phyloP scores from a whole-genome alignment of 2,329 filamentous ascomycete genomes.

The Trichocomaceae sp. region DNA sequence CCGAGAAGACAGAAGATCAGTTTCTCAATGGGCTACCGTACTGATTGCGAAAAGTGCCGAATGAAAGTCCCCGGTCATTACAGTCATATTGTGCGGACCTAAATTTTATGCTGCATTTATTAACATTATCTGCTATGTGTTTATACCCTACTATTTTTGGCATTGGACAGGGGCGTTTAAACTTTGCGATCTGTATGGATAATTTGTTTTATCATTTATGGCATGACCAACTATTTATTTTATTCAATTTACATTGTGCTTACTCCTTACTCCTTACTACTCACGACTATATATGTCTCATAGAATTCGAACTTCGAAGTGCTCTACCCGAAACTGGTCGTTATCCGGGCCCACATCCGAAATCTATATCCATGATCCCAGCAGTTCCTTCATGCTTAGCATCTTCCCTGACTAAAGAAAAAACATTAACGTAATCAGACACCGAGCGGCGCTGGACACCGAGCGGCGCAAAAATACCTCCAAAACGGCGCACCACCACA shows the following conservation, averaged over 20 bases:
- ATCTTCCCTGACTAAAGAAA: not conserved
- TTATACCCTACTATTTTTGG: not conserved
- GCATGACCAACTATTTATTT: not conserved
- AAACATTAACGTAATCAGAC: too few relatives aligned
- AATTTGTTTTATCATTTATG: not conserved
- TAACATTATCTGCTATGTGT: not conserved
- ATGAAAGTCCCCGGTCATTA: conserved; percentile 71
- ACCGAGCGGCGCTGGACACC: too few relatives aligned
- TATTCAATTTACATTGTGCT: not conserved
- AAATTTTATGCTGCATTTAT: conserved; percentile 7
- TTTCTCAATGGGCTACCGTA: conserved; percentile 71
- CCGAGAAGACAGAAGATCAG: conserved; percentile 47
- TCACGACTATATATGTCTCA: not conserved
- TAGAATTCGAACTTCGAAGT: not conserved
- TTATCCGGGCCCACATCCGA: conserved; percentile 12
- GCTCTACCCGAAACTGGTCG: conserved; percentile 3
- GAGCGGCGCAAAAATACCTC: too few relatives aligned
- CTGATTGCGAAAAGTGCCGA: conserved; percentile 71
- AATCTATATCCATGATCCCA: not conserved
- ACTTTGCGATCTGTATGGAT: not conserved
- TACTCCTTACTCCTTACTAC: too few relatives aligned
- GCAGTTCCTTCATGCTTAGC: not conserved
- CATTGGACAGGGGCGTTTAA: not conserved
- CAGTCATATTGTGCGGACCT: conserved; percentile 61
- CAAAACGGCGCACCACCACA: too few relatives aligned